Percentiles rank a stretch among this genome's conserved stretches.
Conservation (phyloP, 169 alveolate genomes). For the Condylostoma magnum region DNA sequence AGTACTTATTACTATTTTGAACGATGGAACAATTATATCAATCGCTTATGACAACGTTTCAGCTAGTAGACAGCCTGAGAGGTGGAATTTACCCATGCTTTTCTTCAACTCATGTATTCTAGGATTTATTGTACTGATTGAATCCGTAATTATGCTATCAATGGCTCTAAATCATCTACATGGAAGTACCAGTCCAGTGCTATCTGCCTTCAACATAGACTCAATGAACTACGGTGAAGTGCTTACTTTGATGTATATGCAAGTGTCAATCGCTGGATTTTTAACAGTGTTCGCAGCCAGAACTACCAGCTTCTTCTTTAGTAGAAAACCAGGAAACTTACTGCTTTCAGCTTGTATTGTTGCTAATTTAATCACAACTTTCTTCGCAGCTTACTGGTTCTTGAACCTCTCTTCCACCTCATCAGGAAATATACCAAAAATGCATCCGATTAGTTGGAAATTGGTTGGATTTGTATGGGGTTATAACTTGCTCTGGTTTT, state of each 20-base stretch:
- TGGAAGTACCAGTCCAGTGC: neutral
- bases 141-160: neutral
- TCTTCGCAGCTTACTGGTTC: neutral
- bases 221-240: conserved; percentile 10
- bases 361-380: neutral
- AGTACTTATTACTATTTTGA: conserved; percentile 14
- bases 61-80: conserved; percentile 7
- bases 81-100: conserved; percentile 9
- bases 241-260: neutral
- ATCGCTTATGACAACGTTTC: conserved; percentile 27
- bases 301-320: conserved; percentile 4
- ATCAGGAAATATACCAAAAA: no score
- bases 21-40: conserved; percentile 25
- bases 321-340: conserved; percentile 9
- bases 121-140: neutral
- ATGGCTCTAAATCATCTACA: neutral
- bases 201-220: neutral
- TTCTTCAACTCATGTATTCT: conserved; percentile 3
- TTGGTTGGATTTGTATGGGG: conserved; percentile 8
- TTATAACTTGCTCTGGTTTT: neutral
- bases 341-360: neutral
- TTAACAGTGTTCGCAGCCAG: conserved; percentile 9
- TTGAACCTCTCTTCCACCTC: no score
- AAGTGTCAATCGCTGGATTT: conserved; percentile 1
- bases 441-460: neutral